Conservation (phyloP, 352 stramenopile genomes). For the Blastocystis sp. region DNA sequence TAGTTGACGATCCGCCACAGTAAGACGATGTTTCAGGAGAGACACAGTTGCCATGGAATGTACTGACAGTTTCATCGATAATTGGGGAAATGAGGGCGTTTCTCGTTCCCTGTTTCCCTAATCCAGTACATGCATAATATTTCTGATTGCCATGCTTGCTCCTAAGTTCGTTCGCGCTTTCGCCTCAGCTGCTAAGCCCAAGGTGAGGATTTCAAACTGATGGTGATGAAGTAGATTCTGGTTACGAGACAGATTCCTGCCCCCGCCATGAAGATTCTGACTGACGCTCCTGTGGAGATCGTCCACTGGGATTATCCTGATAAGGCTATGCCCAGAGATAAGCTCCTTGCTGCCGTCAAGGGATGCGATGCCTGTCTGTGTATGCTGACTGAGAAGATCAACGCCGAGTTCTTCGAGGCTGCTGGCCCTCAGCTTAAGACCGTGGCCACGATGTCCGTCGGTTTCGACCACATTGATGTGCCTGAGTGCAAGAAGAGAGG, state of each 20-base stretch:
- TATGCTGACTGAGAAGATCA: constrained; percentile 72
- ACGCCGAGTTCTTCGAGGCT: constrained; percentile 70
- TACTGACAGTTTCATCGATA: constrained; percentile 2
- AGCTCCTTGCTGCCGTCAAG: constrained; percentile 69
- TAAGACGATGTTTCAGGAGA: neutral
- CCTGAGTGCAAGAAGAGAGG: constrained; percentile 71
- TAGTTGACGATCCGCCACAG: neutral
- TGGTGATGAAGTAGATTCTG: constrained; percentile 51
- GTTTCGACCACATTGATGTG: constrained; percentile 81
- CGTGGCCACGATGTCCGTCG: constrained; percentile 76
- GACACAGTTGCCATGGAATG: neutral
- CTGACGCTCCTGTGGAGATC: constrained; percentile 49
- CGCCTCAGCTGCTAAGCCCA: constrained; percentile 56
- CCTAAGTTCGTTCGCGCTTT: constrained; percentile 54
- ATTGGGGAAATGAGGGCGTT: neutral
- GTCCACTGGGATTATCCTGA: constrained; percentile 59
- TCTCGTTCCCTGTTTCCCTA: constrained; percentile 39
- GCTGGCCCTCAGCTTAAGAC: constrained; percentile 71
- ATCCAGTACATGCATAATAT: constrained; percentile 5
- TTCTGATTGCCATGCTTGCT: constrained; percentile 21
- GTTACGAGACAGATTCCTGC: constrained; percentile 62
- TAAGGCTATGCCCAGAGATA: constrained; percentile 61
- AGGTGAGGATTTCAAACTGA: neutral
- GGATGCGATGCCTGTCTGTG: constrained; percentile 71
- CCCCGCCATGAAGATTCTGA: constrained; percentile 59